A percentile compares a stretch with the other conserved stretches of the same genome.
phyloP scores from a whole-genome alignment of 2,329 filamentous ascomycete genomes.

The Pyrenophora tritici-repentis region DNA sequence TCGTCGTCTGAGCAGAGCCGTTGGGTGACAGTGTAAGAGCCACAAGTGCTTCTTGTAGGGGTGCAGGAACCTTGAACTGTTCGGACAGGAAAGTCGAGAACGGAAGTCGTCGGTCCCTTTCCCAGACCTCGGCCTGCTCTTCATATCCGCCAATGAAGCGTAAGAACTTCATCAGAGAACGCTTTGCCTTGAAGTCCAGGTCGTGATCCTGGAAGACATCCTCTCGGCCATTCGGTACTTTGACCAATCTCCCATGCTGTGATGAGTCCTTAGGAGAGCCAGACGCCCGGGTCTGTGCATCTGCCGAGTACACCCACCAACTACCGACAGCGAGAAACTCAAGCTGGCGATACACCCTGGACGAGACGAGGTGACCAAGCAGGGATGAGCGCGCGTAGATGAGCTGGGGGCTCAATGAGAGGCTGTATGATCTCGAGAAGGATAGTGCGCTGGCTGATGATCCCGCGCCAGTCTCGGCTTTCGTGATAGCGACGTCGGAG shows the following conservation, averaged over 20 bases:
- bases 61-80: slow-evolving; percentile 61
- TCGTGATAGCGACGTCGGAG: slow-evolving; percentile 42
- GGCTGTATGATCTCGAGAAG: slow-evolving; percentile 74
- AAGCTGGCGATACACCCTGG: slow-evolving; percentile 83
- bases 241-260: slow-evolving; percentile 55
- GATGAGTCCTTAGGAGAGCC: neutral
- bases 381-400: slow-evolving; percentile 83
- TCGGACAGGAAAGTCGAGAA: slow-evolving; percentile 64
- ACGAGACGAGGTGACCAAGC: slow-evolving; percentile 81
- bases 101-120: slow-evolving; percentile 58
- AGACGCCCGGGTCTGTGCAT: slow-evolving; percentile 5
- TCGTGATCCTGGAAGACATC: slow-evolving; percentile 82
- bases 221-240: slow-evolving; percentile 86
- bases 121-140: slow-evolving; percentile 64
- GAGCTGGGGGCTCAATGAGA: slow-evolving; percentile 83
- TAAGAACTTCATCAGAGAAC: slow-evolving; percentile 89
- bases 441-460: slow-evolving; percentile 53
- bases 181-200: slow-evolving; percentile 80
- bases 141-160: slow-evolving; percentile 81
- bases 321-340: slow-evolving; percentile 93
- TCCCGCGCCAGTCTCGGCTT: slow-evolving; percentile 28
- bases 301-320: slow-evolving; percentile 74
- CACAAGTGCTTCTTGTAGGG: slow-evolving; percentile 67
- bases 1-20: slow-evolving; percentile 58
- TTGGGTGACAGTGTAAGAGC: slow-evolving; percentile 78